Conservation (phyloP, 2,329 filamentous ascomycete species). For the Alternaria incomplexa region DNA sequence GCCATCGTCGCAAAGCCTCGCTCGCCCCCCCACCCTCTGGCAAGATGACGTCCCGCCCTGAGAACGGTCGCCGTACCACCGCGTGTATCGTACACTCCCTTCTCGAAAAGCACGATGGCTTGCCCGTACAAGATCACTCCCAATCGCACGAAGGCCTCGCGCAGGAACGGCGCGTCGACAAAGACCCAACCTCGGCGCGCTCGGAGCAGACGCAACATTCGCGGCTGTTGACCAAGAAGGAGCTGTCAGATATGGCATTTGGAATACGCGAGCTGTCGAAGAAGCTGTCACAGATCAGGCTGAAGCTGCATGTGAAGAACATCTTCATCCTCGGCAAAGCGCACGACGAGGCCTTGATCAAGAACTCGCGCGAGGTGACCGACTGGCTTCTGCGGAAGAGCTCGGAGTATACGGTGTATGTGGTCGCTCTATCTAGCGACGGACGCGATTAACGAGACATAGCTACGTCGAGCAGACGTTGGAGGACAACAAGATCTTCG, state of each 20-base stretch:
- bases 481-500: constrained; percentile 73
- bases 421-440: constrained; percentile 9
- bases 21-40: constrained; percentile 53
- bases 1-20: constrained; percentile 66
- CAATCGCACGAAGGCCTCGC: constrained; percentile 43
- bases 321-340: constrained; percentile 92
- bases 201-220: constrained; percentile 58
- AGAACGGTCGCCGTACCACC: constrained; percentile 51
- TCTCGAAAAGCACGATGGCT: constrained; percentile 55
- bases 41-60: constrained; percentile 37
- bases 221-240: constrained; percentile 90
- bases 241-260: constrained; percentile 96
- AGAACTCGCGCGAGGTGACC: constrained; percentile 76
- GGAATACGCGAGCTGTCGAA: constrained; percentile 90
- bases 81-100: constrained; percentile 68
- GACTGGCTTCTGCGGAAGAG: constrained; percentile 81
- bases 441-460: constrained; percentile 3
- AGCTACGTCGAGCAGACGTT: constrained; percentile 78
- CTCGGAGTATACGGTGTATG: constrained; percentile 74
- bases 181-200: constrained; percentile 43
- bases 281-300: constrained; percentile 78
- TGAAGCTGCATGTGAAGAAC: constrained; percentile 80
- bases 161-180: constrained; percentile 51
- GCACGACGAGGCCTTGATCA: constrained; percentile 81
- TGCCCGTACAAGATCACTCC: constrained; percentile 25